Percentiles rank a stretch among this genome's conserved stretches.
phyloP scores from a whole-genome alignment of 306 rosid species.

The Trichosanthes truncata region DNA sequence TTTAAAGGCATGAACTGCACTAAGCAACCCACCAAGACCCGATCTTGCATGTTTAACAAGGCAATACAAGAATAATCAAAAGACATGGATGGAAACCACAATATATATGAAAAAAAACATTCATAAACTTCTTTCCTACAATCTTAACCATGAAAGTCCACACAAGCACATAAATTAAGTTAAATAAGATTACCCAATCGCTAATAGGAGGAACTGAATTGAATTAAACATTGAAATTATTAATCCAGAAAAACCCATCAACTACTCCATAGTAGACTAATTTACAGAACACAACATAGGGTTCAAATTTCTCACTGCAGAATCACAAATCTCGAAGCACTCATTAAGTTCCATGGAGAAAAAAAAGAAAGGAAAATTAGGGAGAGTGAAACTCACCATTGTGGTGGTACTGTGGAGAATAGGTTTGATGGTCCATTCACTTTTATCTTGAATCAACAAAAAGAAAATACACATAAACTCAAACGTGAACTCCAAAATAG shows the following conservation, averaged over 20 bases:
- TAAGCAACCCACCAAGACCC: too few species aligned
- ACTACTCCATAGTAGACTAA: too few species aligned
- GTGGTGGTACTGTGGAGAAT: slow-evolving; percentile 67
- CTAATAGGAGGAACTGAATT: not conserved
- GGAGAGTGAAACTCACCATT: slow-evolving; percentile 42
- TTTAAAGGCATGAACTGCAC: too few species aligned
- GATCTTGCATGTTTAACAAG: too few species aligned
- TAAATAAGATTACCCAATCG: not conserved
- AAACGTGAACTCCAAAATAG: not conserved
- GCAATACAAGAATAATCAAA: too few species aligned
- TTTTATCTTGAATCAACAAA: slow-evolving; percentile 34
- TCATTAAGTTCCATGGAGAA: too few species aligned
- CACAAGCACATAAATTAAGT: not conserved
- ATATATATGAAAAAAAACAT: not conserved
- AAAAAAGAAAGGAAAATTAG: too few species aligned
- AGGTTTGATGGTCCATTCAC: slow-evolving; percentile 73
- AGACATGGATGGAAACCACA: not conserved
- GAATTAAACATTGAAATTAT: not conserved
- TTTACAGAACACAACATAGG: too few species aligned
- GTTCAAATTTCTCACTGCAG: too few species aligned
- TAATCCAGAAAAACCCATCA: too few species aligned
- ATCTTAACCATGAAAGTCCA: not conserved
- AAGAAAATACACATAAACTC: not conserved
- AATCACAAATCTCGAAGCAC: too few species aligned
- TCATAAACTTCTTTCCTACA: not conserved